Percentiles rank a stretch among this genome's conserved stretches.
phyloP scores from a whole-genome alignment of 2,329 filamentous ascomycete species.

The Hypomyces perniciosus region DNA sequence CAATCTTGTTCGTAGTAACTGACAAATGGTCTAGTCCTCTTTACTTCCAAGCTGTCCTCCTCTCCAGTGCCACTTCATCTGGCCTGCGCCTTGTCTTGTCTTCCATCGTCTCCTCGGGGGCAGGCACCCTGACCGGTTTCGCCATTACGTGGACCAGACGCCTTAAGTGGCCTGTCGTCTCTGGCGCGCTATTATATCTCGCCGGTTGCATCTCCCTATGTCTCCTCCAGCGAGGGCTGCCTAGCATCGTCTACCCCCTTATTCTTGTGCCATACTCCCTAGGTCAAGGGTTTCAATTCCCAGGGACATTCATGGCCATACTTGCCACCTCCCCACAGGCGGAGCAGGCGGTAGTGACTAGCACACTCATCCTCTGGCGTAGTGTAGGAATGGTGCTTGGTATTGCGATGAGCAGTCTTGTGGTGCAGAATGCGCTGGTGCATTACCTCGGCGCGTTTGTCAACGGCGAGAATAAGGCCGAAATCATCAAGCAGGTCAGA shows the following conservation, averaged over 20 bases:
- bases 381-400: conserved; percentile 67
- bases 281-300: conserved; percentile 60
- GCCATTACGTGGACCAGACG: conserved; percentile 54
- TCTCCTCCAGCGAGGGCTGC: conserved; percentile 44
- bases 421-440: conserved; percentile 65
- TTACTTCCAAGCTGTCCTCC: conserved; percentile 70
- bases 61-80: conserved; percentile 62
- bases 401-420: conserved; percentile 63
- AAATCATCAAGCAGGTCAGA: conserved; percentile 47
- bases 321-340: conserved; percentile 53
- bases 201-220: conserved; percentile 46
- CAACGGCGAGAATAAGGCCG: conserved; percentile 49
- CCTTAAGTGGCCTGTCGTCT: conserved; percentile 52
- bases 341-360: conserved; percentile 64
- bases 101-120: conserved; percentile 47
- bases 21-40: conserved; percentile 46
- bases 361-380: conserved; percentile 65
- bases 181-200: conserved; percentile 44
- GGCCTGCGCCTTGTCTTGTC: conserved; percentile 66
- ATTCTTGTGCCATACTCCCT: conserved; percentile 51
- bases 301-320: conserved; percentile 57
- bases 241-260: conserved; percentile 47
- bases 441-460: conserved; percentile 55
- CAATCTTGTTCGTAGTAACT: not conserved
- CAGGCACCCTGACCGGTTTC: conserved; percentile 55